Base-by-base conservation (phyloP, 202 grass and related monocot species). In the Schoenoplectus tabernaemontani region DNA sequence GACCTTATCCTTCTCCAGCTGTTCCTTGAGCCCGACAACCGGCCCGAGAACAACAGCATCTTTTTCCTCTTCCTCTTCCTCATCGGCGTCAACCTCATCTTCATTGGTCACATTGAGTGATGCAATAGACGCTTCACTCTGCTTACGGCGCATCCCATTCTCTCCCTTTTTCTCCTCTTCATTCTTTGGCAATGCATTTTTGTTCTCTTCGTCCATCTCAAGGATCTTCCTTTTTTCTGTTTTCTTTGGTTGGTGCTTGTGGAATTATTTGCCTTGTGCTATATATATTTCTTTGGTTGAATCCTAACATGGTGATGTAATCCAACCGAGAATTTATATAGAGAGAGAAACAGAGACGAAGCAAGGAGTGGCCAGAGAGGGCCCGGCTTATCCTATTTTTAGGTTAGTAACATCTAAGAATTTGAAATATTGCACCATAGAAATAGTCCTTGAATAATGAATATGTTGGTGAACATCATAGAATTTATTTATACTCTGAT, bases 1-100 rank as follows among this genome's bases (percentile, higher is more conserved):
- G 79, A 96, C 93, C 96, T 98, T 98, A 81, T 98, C 96, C 81
- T 89, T 93, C 84, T 98, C 96, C n/a, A 98, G 89, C 63, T 98
- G 91, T n/a, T 98, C 96, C 89, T 98, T 98, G 82, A 98, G 96
- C 0, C 83, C 89, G 57, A 98, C 86, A 75, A 92, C 91, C 0
- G 91, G 96, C 3, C 95, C 95, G 13, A 95, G 88, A 10, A 82
- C 59, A 22, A 88, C 83, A 24, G 58, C 36, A 28, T 82, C 81
- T 82, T 92, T 93, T 22, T 86, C 79, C 11, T 84, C 82, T 2
- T 93, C 91, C 7, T 90, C 94, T 0, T 92, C 91, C 16, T 93
- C 94, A 43, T 89, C 90, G 0, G 83, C 87, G 26, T 84, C 88
- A 43, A 85, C 88, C 1, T 57, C 46, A 7, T n/a, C n/a, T 6